Conservation (phyloP, 768 basidiomycete species). For the Austroboletus eburneus region DNA sequence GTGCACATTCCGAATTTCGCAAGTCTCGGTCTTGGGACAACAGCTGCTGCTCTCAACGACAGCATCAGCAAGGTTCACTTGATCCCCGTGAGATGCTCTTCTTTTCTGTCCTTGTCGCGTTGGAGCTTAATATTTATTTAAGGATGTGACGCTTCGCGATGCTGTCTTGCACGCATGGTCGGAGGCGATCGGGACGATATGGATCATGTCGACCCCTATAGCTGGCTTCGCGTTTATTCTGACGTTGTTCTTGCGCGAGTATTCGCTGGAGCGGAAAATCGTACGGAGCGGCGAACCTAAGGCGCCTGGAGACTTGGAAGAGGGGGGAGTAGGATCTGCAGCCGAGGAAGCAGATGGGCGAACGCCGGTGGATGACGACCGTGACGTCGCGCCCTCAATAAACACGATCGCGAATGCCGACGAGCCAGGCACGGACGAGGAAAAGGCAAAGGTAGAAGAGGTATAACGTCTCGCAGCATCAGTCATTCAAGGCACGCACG, state of each 20-base stretch:
- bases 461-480: no score
- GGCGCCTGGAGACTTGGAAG: no score
- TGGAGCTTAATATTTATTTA: neutral
- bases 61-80: slow-evolving; percentile 41
- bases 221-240: slow-evolving; percentile 48
- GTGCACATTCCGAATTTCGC: slow-evolving; percentile 30
- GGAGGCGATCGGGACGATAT: slow-evolving; percentile 58
- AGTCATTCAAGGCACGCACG: no score
- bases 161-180: slow-evolving; percentile 61
- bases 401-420: no score
- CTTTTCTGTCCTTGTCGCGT: neutral
- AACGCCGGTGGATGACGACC: no score
- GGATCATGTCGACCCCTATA: slow-evolving; percentile 61
- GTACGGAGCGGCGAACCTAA: slow-evolving; percentile 4
- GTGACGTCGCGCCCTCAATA: no score
- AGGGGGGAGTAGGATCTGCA: no score
- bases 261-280: slow-evolving; percentile 53
- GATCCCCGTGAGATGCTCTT: slow-evolving; percentile 15
- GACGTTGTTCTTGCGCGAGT: slow-evolving; percentile 53
- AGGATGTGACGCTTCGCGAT: slow-evolving; percentile 49
- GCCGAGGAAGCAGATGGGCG: no score
- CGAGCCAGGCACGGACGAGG: no score
- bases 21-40: slow-evolving; percentile 31
- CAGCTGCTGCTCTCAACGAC: slow-evolving; percentile 39
- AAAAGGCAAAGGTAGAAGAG: no score